These are phyloP conservation scores for Colletotrichum spinosum DNA, from an alignment of 2,329 filamentous ascomycete species.

Conservation along the genomic window DNA sequence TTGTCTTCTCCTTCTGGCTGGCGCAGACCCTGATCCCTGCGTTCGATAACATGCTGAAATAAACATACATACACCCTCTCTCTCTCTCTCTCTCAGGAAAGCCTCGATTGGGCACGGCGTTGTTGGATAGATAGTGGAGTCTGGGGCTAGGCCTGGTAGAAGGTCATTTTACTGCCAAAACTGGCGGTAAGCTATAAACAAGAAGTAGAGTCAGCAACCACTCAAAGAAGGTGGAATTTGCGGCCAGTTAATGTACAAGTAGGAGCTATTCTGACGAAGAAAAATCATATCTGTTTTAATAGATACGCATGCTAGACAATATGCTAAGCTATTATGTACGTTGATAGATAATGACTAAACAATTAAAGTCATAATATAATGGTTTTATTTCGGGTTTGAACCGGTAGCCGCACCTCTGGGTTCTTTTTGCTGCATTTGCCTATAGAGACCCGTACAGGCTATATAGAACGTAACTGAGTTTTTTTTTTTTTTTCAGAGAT, in stretches of 20 bases:
- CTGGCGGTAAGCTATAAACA: slow-evolving; percentile 15
- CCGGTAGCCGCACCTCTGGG: too few species aligned
- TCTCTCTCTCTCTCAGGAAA: slow-evolving; percentile 1
- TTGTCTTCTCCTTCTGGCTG: slow-evolving; percentile 99
- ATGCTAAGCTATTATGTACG: too few species aligned
- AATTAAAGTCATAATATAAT: too few species aligned
- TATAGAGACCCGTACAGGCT: too few species aligned
- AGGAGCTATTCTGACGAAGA: slow-evolving; percentile 31
- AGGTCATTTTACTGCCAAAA: slow-evolving; percentile 18
- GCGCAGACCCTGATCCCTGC: slow-evolving; percentile 97
- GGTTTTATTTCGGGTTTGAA: too few species aligned
- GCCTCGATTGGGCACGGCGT: slow-evolving; percentile 31
- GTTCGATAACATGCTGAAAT: slow-evolving; percentile 71
- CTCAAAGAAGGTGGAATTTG: slow-evolving; percentile 21
- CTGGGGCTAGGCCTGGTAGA: slow-evolving; percentile 51
- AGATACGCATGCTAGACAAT: slow-evolving; percentile 10
- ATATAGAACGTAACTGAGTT: too few species aligned
- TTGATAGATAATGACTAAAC: too few species aligned
- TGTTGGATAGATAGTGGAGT: slow-evolving; percentile 39
- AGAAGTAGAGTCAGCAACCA: slow-evolving; percentile 15
- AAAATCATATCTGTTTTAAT: slow-evolving; percentile 34
- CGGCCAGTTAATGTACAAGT: slow-evolving; percentile 34
- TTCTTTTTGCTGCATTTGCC: too few species aligned
- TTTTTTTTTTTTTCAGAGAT: too few species aligned
- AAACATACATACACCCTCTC: slow-evolving; percentile 33